Percentiles rank a stretch among this genome's conserved stretches.
phyloP scores from a whole-genome alignment of 2,329 filamentous ascomycete species.

The Penicillium frequentans region DNA sequence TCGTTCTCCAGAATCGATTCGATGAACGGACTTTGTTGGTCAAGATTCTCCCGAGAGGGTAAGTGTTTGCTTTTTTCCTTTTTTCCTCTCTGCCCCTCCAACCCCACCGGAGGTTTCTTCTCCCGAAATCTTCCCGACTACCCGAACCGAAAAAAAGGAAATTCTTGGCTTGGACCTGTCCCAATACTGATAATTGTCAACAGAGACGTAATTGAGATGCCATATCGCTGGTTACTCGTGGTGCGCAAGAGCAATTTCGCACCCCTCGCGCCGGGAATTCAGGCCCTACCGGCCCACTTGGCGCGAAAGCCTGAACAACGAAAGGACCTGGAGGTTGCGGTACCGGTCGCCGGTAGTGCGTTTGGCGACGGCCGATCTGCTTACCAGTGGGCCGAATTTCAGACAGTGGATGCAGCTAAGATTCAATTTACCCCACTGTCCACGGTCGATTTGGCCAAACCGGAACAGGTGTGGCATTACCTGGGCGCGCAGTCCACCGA shows the following conservation, averaged over 20 bases:
- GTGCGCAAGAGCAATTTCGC: conserved; percentile 52
- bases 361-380: conserved; percentile 60
- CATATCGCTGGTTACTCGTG: conserved; percentile 53
- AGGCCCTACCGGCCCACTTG: conserved; percentile 49
- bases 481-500: conserved; percentile 84
- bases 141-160: conserved; percentile 6
- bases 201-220: conserved; percentile 60
- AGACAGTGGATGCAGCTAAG: conserved; percentile 56
- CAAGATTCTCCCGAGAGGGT: conserved; percentile 82
- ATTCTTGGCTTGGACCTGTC: conserved; percentile 3
- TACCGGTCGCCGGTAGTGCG: conserved; percentile 64
- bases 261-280: conserved; percentile 46
- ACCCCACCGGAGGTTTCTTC: conserved; percentile 7
- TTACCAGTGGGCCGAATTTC: conserved; percentile 78
- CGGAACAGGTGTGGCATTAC: conserved; percentile 84
- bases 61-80: conserved; percentile 40
- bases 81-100: not conserved
- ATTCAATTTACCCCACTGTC: conserved; percentile 60
- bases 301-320: conserved; percentile 52
- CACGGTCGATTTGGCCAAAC: conserved; percentile 70
- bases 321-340: conserved; percentile 59
- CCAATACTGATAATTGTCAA: conserved; percentile 35
- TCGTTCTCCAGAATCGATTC: conserved; percentile 78
- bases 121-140: conserved; percentile 5
- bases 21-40: conserved; percentile 76